Evolutionary conservation across 129 eudicot species (phyloP), one percentile per base, ranked within the genome.

Genomic region (Heracleum sosnowskyi): DNA sequence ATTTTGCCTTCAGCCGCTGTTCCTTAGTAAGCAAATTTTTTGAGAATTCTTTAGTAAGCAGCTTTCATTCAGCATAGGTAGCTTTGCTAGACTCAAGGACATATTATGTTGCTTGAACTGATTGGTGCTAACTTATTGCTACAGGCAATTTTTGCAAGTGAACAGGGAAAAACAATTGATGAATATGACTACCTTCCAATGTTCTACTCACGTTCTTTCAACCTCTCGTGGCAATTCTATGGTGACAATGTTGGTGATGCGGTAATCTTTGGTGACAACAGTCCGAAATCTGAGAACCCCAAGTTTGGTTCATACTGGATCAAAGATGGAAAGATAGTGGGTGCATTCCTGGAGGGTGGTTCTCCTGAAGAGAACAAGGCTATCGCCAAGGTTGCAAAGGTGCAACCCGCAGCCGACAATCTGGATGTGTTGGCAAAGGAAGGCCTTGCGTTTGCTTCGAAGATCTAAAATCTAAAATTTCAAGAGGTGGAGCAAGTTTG

Each of bases 221-320:
- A 92, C 77, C 91, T 95, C 37, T 95, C 99, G 66, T 95, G 99
- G 99, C 99, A 95, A 80, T 95, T 95, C 79, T 95, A 95, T 31
- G 99, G 99, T 7, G 99, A 95, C 84, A 95, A 95, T 35, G 99
- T 89, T 33, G 99, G 99, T 42, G 97, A 95, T 1, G 45, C 96
- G 1, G 96, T 92, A 40, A 70, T 92, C 42, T 95, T 95, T 77
- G 99, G 99, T 0, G 96, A 95, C 80, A 85, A 70, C 74, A 80
- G 79, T 84, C 96, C 96, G 3, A 78, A 87, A 75, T 90, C 97
- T 44, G 72, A 89, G 10, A 83, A 87, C 41, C 89, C 89, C 85
- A 95, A 92, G 89, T 95, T 95, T 29, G 99, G 99, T 63, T 70
- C 96, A 26, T 95, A 92, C 86, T 95, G 99, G 99, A 86, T 95